phyloP scores from a whole-genome alignment of 495 filamentous ascomycete genomes.

The Talaromyces stipitatus region DNA sequence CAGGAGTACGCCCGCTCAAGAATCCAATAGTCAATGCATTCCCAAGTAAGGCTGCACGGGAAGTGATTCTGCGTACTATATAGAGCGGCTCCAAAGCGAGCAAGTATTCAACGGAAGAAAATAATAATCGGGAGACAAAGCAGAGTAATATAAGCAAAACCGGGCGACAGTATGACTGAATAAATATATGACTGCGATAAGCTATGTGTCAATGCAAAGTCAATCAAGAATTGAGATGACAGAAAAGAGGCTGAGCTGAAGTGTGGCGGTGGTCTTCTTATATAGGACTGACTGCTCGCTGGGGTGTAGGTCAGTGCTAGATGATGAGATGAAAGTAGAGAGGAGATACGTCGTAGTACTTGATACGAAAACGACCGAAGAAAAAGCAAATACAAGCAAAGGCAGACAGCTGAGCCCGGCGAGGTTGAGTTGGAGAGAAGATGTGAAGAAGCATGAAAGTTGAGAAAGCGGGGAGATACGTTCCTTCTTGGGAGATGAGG shows the following conservation, averaged over 20 bases:
- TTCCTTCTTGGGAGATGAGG: not conserved
- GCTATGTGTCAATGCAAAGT: not conserved
- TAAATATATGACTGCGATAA: not conserved
- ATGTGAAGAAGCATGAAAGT: not conserved
- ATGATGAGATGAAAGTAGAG: not conserved
- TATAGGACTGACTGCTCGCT: not conserved
- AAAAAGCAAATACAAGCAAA: not conserved
- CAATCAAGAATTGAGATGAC: not conserved
- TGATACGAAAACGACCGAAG: not conserved
- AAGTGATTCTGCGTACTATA: not conserved
- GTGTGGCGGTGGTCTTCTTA: conserved; percentile 1
- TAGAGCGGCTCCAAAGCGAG: not conserved
- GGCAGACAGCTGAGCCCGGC: not conserved
- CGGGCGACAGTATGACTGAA: not conserved
- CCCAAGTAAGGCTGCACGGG: not conserved
- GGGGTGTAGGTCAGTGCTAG: not conserved
- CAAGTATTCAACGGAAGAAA: not conserved
- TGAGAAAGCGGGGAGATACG: not conserved
- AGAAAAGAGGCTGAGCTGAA: not conserved
- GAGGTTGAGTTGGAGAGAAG: conserved; percentile 1
- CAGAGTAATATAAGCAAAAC: not conserved
- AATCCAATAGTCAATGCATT: not conserved
- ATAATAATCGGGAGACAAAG: not conserved
- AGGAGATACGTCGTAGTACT: not conserved
- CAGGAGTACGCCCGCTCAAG: not conserved